phyloP scores from a whole-genome alignment of 495 filamentous ascomycete genomes.

The Cenococcum geophilum region DNA sequence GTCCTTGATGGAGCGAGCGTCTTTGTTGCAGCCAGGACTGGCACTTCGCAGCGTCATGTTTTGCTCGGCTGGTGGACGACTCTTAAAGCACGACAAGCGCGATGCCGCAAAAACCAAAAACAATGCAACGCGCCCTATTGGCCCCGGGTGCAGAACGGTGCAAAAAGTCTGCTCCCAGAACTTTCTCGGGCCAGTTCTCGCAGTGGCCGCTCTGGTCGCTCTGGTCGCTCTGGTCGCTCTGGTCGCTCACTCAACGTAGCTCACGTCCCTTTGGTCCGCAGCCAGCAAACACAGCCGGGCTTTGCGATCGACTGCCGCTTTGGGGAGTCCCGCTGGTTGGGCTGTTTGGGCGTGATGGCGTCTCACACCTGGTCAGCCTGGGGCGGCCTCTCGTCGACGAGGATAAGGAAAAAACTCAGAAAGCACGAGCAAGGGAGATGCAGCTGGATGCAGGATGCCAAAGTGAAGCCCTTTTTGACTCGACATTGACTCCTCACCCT shows the following conservation, averaged over 20 bases:
- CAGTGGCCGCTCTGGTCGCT: too few relatives aligned
- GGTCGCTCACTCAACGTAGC: too few relatives aligned
- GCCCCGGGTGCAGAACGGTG: neutral
- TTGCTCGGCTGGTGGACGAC: neutral
- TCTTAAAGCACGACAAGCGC: neutral
- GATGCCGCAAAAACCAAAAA: neutral
- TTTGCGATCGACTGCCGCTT: neutral
- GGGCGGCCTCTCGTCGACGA: neutral
- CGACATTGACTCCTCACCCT: too few relatives aligned
- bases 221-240: too few relatives aligned
- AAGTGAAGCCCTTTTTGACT: neutral
- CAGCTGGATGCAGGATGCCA: neutral
- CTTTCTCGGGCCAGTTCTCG: neutral
- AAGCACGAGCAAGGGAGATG: neutral
- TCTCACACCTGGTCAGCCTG: too few relatives aligned
- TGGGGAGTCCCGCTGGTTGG: neutral
- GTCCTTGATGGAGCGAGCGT: too few relatives aligned
- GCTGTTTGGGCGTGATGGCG: too few relatives aligned
- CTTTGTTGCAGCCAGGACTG: neutral
- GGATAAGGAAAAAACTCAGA: neutral
- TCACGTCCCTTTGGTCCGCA: too few relatives aligned
- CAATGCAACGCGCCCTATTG: neutral
- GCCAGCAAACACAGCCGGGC: too few relatives aligned
- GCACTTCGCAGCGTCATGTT: neutral
- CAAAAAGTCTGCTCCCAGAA: neutral